phyloP scores from a whole-genome alignment of 2,329 filamentous ascomycete genomes.

The Stachybotrys echinatus region DNA sequence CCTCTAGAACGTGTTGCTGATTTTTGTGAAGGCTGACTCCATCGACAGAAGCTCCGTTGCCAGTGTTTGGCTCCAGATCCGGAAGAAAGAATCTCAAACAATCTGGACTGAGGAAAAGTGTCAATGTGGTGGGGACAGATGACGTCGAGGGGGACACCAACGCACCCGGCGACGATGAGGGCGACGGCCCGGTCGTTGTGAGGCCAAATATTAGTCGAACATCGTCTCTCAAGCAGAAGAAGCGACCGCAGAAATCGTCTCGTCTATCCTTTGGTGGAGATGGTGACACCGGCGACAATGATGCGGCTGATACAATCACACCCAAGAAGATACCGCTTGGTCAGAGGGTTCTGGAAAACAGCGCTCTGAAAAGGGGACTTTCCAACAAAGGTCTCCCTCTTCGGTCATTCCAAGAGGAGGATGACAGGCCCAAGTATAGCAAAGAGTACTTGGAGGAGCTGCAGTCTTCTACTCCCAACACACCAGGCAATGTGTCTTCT shows the following conservation, averaged over 20 bases:
- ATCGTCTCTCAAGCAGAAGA: conserved; percentile 55
- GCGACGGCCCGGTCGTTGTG: conserved; percentile 41
- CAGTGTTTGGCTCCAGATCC: conserved; percentile 35
- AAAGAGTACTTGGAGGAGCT: conserved; percentile 83
- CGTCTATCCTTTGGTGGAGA: conserved; percentile 72
- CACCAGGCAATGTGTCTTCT: conserved; percentile 58
- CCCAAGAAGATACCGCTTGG: conserved; percentile 64
- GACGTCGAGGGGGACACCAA: conserved; percentile 12
- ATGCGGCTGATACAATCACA: conserved; percentile 44
- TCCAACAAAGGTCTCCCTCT: conserved; percentile 47
- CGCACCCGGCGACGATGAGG: conserved; percentile 33
- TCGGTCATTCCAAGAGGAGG: conserved; percentile 53
- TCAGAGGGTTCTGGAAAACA: conserved; percentile 61
- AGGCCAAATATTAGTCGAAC: conserved; percentile 42
- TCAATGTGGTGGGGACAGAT: conserved; percentile 39
- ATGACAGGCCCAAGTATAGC: conserved; percentile 74
- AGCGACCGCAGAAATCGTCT: conserved; percentile 50
- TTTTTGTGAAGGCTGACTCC: conserved; percentile 27
- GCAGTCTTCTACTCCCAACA: conserved; percentile 78
- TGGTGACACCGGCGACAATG: conserved; percentile 47
- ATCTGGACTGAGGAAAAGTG: conserved; percentile 52
- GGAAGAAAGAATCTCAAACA: conserved; percentile 51
- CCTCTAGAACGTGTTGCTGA: conserved; percentile 23
- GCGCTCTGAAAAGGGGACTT: conserved; percentile 50
- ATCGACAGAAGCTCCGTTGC: conserved; percentile 26